Base-by-base conservation (phyloP, 108 stramenopile genomes). In the Cyclotella baltica region DNA sequence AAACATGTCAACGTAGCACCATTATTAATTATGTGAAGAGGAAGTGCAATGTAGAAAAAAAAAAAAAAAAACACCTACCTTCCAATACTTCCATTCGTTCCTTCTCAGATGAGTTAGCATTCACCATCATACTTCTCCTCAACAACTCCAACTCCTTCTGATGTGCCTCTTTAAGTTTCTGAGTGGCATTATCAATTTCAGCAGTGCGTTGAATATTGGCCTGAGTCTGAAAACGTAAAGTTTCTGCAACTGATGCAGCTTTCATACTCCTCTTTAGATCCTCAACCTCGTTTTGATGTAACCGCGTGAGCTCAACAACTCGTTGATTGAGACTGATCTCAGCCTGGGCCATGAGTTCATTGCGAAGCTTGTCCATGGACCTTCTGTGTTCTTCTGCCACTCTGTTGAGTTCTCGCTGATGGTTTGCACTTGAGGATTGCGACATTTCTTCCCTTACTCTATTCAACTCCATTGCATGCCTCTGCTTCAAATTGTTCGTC, bases 101-200 rank as follows among this genome's bases (percentile, higher is more conserved):
- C 23, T 51, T 53, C 35, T 70, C 69, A 40, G 69, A 70, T 16
- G 55, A 46, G 34, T 38, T 70, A 25, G 69, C 69, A 18, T 53
- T 70, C 35, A 27, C 69, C 47, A 70, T 70, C 55, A 70, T 57
- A 37, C 67, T 69, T 70, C 38, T 70, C 65, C 29, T 36, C 68
- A 66, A 70, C 51, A 23, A 68, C 53, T 67, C 80, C 46, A 81
- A 62, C 63, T 81, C 80, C 59, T 81, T 62, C 1, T 62, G 47
- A 65, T 81, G 80, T 16, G 64, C 37, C 36, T 81, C 57, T 28
- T 75, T 70, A n/a, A 81, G 62, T 57, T 70, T 48, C 27, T 65
- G 62, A 34, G 61, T 70, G 29, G 57, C 69, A 20, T 63, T 47
- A 15, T 77, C 69, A 20, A 77, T 69, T 63, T 52, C 62, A 28